Evolutionary conservation across 164 flowering plant species (phyloP), one percentile per base, ranked within the genome.

Genomic region (grape (Vitis vinifera)): DNA sequence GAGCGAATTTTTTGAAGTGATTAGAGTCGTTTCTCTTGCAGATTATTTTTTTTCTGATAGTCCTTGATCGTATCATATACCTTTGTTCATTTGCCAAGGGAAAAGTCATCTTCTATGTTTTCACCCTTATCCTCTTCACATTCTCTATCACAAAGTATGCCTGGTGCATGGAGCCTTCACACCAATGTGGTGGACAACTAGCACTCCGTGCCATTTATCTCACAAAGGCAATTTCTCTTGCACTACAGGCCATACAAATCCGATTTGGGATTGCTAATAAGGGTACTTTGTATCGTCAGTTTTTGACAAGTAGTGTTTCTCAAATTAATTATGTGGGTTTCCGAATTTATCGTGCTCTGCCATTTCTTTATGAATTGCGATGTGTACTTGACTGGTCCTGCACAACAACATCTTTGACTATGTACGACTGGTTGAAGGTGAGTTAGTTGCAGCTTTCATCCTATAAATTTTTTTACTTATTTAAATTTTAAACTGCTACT

Each of bases 381-480:
- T 92, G 97, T 56, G 95, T 90, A 11, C 95, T 92, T 75, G 97
- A 92, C 71, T 92, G 97, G 97, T 92, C 97, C 9, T 92, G 95
- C 86, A 90, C 97, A 49, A 72, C 91, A 3, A 92, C 97, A 61
- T 90, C 95, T 44, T 77, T 92, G 79, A 92, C 97, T 37, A 92
- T 92, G 93, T 90, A 92, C 64, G 97, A 92, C 72, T 90, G 97
- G 97, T 81, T 92, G 68, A 92, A 92, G 92, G 97, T 92, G 74
- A 63, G 69, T 51, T 13, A 29, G 6, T 10, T 27, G 48, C 17
- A 19, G n/a, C 31, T 16, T 23, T 13, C 30, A 47, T 59, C 23
- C 47, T 23, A 27, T 7, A 37, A 15, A 11, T 15, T 4, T 65
- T 15, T 50, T 2, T 0, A 19, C 4, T 31, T 31, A 31, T 31